Percentiles rank a stretch among this genome's conserved stretches.
phyloP scores from a whole-genome alignment of 1,284 basidiomycete species.

The Xanthoconium separans region DNA sequence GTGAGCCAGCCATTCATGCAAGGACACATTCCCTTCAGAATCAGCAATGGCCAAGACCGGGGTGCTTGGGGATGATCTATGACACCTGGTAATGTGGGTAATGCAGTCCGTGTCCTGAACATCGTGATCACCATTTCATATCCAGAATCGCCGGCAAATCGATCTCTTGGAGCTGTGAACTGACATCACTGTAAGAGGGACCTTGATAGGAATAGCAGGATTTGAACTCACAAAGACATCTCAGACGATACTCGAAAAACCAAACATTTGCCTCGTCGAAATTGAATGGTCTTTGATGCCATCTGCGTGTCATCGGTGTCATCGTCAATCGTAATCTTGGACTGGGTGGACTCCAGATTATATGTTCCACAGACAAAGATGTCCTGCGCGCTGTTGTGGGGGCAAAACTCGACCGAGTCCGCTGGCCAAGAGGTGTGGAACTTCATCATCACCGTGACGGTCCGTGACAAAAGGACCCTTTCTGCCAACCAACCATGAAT shows the following conservation, averaged over 20 bases:
- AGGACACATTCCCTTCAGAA: constrained; percentile 75
- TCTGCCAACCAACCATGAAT: constrained; percentile 46
- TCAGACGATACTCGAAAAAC: constrained; percentile 49
- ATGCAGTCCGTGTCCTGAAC: not conserved
- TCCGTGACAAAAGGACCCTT: not conserved
- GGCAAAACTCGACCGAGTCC: constrained; percentile 91
- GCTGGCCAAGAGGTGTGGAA: constrained; percentile 82
- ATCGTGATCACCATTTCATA: constrained; percentile 80
- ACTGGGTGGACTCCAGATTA: constrained; percentile 47
- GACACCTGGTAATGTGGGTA: constrained; percentile 48
- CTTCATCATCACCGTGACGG: not conserved
- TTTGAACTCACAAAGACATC: constrained; percentile 11
- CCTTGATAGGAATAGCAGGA: not conserved
- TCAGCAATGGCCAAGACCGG: constrained; percentile 73
- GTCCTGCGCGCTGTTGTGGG: constrained; percentile 53
- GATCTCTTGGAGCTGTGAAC: constrained; percentile 66
- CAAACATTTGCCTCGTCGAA: constrained; percentile 65
- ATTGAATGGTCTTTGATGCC: constrained; percentile 31
- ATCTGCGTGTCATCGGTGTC: not conserved
- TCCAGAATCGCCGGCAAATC: constrained; percentile 85
- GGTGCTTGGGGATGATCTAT: constrained; percentile 40
- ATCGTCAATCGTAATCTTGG: not conserved
- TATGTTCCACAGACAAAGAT: constrained; percentile 91
- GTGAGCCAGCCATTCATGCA: constrained; percentile 55
- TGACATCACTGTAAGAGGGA: constrained; percentile 30